Percentiles rank a stretch among this genome's conserved stretches.
phyloP scores from a whole-genome alignment of 2,329 filamentous ascomycete species.

The Fusarium subtropicale region DNA sequence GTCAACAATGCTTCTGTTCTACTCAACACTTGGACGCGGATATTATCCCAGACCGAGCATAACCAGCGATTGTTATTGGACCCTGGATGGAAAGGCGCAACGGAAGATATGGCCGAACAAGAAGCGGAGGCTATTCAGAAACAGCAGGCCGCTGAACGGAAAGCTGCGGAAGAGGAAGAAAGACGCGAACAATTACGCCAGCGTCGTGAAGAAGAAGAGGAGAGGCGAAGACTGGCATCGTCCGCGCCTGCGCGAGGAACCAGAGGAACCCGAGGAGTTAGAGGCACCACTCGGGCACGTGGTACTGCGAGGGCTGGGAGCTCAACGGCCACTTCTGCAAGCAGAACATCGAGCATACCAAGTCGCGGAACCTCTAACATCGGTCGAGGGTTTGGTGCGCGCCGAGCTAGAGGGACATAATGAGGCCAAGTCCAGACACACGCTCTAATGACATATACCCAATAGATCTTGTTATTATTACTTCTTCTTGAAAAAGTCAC shows the following conservation, averaged over 20 bases:
- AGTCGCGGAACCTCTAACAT: constrained; percentile 53
- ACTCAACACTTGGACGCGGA: constrained; percentile 94
- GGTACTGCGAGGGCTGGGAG: constrained; percentile 41
- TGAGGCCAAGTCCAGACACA: constrained; percentile 28
- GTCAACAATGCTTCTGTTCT: constrained; percentile 89
- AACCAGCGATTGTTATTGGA: constrained; percentile 93
- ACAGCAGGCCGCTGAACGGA: constrained; percentile 81
- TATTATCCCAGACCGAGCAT: constrained; percentile 96
- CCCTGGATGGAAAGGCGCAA: constrained; percentile 88
- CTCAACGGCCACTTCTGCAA: constrained; percentile 48
- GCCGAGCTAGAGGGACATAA: constrained; percentile 52
- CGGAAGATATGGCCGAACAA: constrained; percentile 84
- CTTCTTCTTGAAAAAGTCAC: constrained; percentile 88
- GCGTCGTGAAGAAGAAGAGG: constrained; percentile 71
- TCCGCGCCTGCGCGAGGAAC: constrained; percentile 47
- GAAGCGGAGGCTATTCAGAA: constrained; percentile 81
- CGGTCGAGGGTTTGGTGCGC: constrained; percentile 51
- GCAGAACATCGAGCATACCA: constrained; percentile 43
- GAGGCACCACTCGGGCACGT: constrained; percentile 49
- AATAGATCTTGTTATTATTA: constrained; percentile 40
- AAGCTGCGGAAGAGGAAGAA: constrained; percentile 81
- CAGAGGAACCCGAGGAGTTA: constrained; percentile 52
- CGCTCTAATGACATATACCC: constrained; percentile 49
- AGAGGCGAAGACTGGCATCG: constrained; percentile 50
- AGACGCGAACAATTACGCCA: constrained; percentile 77